A percentile compares a stretch with the other conserved stretches of the same genome.
These are phyloP conservation scores for Xylaria sp. DNA, from an alignment of 2,329 filamentous ascomycete genomes.

Conservation along the genomic window DNA sequence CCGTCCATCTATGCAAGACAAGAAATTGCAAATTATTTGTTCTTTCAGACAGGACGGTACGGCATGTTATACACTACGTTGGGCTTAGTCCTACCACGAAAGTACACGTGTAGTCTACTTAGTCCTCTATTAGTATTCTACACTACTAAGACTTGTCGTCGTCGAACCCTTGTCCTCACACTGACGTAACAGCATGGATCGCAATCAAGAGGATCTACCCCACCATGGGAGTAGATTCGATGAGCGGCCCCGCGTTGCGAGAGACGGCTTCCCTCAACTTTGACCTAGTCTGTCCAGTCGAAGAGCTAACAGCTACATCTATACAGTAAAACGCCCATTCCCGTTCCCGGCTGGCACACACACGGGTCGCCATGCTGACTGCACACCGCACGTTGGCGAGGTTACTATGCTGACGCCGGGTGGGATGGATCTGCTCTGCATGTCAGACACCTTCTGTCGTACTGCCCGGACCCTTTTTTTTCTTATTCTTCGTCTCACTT, in stretches of 20 bases:
- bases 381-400: conserved; percentile 35
- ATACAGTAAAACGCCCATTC: conserved; percentile 38
- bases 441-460: conserved; percentile 30
- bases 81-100: too few species aligned
- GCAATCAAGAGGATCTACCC: conserved; percentile 30
- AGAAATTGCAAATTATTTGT: conserved; percentile 31
- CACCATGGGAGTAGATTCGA: conserved; percentile 28
- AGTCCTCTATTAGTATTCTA: conserved; percentile 5
- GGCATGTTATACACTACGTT: neutral
- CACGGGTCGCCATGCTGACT: conserved; percentile 32
- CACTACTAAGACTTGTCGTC: neutral
- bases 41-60: neutral
- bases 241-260: conserved; percentile 29
- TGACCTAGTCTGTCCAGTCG: conserved; percentile 6
- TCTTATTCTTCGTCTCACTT: neutral
- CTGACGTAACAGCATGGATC: conserved; percentile 34
- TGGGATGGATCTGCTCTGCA: conserved; percentile 35
- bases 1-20: conserved; percentile 14
- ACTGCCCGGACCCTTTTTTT: conserved; percentile 21
- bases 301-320: conserved; percentile 18
- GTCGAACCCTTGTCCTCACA: conserved; percentile 27
- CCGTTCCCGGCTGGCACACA: conserved; percentile 26
- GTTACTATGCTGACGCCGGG: conserved; percentile 34
- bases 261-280: conserved; percentile 16
- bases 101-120: neutral